These are phyloP conservation scores for Casuarina glauca DNA, from an alignment of 306 rosid species.

Conservation along the genomic window DNA sequence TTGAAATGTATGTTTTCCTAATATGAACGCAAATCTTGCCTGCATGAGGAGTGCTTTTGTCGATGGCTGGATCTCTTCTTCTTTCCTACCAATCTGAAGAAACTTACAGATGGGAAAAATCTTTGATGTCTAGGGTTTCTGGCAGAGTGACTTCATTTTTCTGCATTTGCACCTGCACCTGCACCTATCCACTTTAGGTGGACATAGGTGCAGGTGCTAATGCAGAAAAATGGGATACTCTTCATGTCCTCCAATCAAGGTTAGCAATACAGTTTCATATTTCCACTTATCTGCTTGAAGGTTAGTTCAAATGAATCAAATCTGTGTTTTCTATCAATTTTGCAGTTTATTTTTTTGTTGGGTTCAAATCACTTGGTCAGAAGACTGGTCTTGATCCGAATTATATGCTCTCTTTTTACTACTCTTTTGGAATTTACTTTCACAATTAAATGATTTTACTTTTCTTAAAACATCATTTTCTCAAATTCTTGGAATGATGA, in stretches of 20 bases:
- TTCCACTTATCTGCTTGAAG: background rate
- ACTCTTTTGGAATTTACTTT: no score
- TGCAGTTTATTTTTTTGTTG: background rate
- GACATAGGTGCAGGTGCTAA: constrained; percentile 22
- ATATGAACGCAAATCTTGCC: background rate
- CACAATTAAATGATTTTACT: no score
- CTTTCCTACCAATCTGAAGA: no score
- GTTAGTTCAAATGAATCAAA: background rate
- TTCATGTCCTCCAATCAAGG: background rate
- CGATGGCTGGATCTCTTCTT: no score
- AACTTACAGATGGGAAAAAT: no score
- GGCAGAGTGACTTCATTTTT: constrained; percentile 29
- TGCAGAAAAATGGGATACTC: constrained; percentile 37
- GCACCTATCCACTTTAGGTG: constrained; percentile 32
- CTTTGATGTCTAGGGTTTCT: background rate
- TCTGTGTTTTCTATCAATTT: background rate
- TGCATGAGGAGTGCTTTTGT: no score
- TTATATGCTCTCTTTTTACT: no score
- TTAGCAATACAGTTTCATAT: background rate
- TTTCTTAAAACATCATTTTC: no score
- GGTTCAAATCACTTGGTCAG: background rate
- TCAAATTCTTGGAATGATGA: no score
- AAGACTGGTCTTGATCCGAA: no score
- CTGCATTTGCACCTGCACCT: constrained; percentile 65
- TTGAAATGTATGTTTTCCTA: background rate